Conservation (phyloP, 352 stramenopile species). For the Phytophthora citrophthora region DNA sequence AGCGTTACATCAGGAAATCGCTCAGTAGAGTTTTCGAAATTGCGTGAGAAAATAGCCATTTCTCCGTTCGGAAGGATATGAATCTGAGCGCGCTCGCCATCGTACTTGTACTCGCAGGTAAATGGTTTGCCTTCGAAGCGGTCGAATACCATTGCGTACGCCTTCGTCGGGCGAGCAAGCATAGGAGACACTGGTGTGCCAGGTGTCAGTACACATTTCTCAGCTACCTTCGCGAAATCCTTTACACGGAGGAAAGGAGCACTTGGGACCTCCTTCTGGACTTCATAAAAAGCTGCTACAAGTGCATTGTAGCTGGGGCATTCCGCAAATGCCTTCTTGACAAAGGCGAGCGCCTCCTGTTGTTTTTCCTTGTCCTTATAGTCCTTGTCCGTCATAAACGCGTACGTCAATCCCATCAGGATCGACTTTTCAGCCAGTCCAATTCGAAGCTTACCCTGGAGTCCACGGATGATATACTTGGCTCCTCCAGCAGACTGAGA, state of each 20-base stretch:
- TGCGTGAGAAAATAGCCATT: constrained; percentile 98
- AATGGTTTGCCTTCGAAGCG: constrained; percentile 96
- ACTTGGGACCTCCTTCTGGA: constrained; percentile 49
- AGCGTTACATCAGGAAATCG: constrained; percentile 95
- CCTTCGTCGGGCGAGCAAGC: constrained; percentile 98
- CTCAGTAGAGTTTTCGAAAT: constrained; percentile 97
- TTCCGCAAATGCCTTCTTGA: constrained; percentile 99
- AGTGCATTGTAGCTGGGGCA: constrained; percentile 97
- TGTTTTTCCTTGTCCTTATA: constrained; percentile 86
- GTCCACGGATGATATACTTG: constrained; percentile 98
- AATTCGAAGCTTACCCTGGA: constrained; percentile 99
- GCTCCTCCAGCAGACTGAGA: constrained; percentile 83
- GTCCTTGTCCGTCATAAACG: constrained; percentile 91
- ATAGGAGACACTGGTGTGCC: constrained; percentile 99
- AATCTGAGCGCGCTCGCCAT: constrained; percentile 98
- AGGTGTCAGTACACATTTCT: constrained; percentile 92
- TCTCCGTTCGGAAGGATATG: constrained; percentile 91
- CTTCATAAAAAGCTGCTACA: constrained; percentile 86
- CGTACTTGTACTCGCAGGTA: constrained; percentile 99
- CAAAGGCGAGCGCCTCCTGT: constrained; percentile 88
- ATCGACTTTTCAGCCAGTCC: constrained; percentile 98
- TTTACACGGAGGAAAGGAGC: constrained; percentile 54
- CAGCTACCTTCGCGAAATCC: constrained; percentile 65
- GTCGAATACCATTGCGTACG: constrained; percentile 96
- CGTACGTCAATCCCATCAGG: constrained; percentile 96